Conservation (phyloP, 129 eudicot genomes). For the Saposhnikovia divaricata region DNA sequence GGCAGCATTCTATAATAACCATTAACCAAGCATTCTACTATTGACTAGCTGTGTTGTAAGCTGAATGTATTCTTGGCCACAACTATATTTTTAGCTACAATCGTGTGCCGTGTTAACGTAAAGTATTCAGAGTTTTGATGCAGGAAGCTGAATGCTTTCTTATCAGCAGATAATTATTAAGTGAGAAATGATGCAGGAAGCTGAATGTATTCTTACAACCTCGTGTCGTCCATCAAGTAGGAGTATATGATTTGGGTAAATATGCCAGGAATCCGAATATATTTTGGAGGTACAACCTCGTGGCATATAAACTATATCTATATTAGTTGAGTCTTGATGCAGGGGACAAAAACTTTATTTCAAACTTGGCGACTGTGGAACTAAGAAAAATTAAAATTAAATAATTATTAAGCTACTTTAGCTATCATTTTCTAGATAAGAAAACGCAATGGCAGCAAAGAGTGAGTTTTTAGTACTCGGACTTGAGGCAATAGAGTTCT, state of each 20-base stretch:
- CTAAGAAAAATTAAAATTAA: background rate
- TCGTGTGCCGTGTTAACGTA: too few species aligned
- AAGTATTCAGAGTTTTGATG: too few species aligned
- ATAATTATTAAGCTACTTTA: background rate
- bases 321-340: too few species aligned
- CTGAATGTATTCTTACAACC: too few species aligned
- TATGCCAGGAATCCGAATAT: background rate
- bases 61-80: too few species aligned
- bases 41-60: background rate
- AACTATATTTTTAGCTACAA: too few species aligned
- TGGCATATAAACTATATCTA: background rate
- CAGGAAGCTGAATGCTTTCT: too few species aligned
- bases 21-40: background rate
- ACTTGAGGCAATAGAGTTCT: background rate
- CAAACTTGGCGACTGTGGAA: background rate
- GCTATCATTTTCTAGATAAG: background rate
- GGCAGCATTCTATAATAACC: background rate
- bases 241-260: background rate
- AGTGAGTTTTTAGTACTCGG: background rate
- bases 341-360: background rate
- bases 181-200: too few species aligned
- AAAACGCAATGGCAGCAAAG: background rate
- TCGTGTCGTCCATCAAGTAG: too few species aligned
- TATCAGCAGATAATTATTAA: too few species aligned
- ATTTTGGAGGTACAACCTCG: too few species aligned